Percentiles rank a stretch among this genome's conserved stretches.
Conservation (phyloP, 768 basidiomycete genomes). For the Tulasnella sp. region DNA sequence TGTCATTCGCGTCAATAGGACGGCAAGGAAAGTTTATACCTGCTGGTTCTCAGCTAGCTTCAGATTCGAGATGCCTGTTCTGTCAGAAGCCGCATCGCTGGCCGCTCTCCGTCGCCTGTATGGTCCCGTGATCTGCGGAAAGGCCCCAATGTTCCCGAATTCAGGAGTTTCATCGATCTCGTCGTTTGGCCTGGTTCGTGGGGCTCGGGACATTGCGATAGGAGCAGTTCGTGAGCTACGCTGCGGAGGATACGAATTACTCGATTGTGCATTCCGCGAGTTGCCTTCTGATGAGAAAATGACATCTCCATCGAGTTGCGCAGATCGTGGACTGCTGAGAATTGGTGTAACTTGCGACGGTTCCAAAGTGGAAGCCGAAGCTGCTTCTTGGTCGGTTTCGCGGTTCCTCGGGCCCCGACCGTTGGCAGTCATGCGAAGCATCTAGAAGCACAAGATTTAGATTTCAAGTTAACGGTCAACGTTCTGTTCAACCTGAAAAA, state of each 20-base stretch:
- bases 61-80: conserved; percentile 13
- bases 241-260: not conserved
- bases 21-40: not conserved
- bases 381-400: not conserved
- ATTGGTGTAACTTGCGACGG: not conserved
- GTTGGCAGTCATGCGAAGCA: conserved; percentile 8
- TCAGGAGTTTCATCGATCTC: not conserved
- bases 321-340: not conserved
- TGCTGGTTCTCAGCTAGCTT: conserved; percentile 23
- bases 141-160: not conserved
- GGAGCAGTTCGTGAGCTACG: not conserved
- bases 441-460: not conserved
- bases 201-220: not conserved
- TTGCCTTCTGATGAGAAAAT: not conserved
- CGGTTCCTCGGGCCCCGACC: not conserved
- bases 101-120: not conserved
- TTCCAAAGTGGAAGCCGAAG: not conserved
- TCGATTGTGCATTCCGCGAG: not conserved
- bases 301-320: not conserved
- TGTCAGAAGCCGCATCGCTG: not conserved
- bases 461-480: not conserved
- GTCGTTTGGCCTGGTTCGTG: not conserved
- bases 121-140: not conserved
- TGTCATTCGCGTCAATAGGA: not conserved
- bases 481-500: too few species aligned